Evolutionary conservation across 768 basidiomycete species (phyloP), one percentile per base, ranked within the genome.

Genomic region (Boletus reticulatus): DNA sequence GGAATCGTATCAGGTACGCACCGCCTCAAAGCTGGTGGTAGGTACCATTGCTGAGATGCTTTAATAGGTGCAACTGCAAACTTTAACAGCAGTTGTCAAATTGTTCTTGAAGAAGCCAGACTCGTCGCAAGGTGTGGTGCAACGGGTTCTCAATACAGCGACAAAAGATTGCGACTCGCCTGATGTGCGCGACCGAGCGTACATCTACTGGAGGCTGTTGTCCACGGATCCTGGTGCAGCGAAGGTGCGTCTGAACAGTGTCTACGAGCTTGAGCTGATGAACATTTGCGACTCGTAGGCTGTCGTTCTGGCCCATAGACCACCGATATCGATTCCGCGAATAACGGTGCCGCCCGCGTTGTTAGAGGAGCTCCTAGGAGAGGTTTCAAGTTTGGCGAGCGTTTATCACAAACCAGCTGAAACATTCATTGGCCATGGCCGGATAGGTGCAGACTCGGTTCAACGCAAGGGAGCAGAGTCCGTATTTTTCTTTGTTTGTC

Each of bases 91-190:
- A 0, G 95, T 98, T 8, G 96, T 98, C 56, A 98, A 99, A 71
- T 80, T 98, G 31, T 98, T 94, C 78, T 76, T 99, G 60, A 94
- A 88, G 75, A 95, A 94, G 68, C 95, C 96, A 0, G 96, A 98
- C 62, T 82, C 85, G 27, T 89, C 95, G 36, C 96, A 98, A 69
- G 89, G 81, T 6, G 80, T 98, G 16, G 96, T 98, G 1, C 96
- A 98, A 68, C 79, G 81, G n/a, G 87, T 98, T 4, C 75, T 98
- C 41, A 87, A 91, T 58, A 94, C 93, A 0, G 97, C 97, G 0
- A 99, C 97, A 4, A 98, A 94, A 67, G 94, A 94, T 62, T 97
- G 94, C 62, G 97, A 99, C 65, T 94, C 89, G 6, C 92, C 97
- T 13, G 96, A 98, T 69, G 92, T 99, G 16, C 82, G 97, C 41